Percentiles rank a stretch among this genome's conserved stretches.
Evolutionary conservation across 495 filamentous ascomycete species (phyloP).

Genomic region (Xylaria grammica): DNA sequence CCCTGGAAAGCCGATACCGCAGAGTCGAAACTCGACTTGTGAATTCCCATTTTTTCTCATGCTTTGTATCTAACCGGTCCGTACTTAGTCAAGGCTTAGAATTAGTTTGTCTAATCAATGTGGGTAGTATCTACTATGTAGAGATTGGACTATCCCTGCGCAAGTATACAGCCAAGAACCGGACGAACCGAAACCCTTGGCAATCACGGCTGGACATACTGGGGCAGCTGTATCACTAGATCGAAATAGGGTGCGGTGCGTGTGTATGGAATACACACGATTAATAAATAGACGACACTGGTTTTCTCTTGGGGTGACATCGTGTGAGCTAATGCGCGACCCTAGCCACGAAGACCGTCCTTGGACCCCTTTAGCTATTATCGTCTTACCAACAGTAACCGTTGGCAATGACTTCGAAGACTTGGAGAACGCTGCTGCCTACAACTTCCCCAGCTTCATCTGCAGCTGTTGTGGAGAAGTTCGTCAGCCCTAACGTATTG

Average conservation of each 20-base stretch:
- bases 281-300: too few species aligned
- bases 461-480: slow-evolving; percentile 18
- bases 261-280: too few species aligned
- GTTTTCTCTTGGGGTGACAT: too few species aligned
- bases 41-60: too few species aligned
- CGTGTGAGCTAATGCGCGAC: not conserved
- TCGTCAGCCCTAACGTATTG: slow-evolving; percentile 10
- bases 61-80: too few species aligned
- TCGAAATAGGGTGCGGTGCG: not conserved
- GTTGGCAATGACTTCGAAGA: not conserved
- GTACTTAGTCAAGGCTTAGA: too few species aligned
- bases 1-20: not conserved
- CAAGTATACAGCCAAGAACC: not conserved
- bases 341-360: not conserved
- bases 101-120: not conserved
- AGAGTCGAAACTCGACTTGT: not conserved
- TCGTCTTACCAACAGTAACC: not conserved
- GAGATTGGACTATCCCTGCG: not conserved
- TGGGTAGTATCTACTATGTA: too few species aligned
- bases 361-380: not conserved
- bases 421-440: slow-evolving; percentile 11
- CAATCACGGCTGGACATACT: not conserved
- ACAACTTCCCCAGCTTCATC: slow-evolving; percentile 7
- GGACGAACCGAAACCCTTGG: not conserved
- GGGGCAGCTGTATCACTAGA: not conserved